Percentiles rank a stretch among this genome's conserved stretches.
phyloP scores from a whole-genome alignment of 2,329 filamentous ascomycete species.

The Penicillium sp. region DNA sequence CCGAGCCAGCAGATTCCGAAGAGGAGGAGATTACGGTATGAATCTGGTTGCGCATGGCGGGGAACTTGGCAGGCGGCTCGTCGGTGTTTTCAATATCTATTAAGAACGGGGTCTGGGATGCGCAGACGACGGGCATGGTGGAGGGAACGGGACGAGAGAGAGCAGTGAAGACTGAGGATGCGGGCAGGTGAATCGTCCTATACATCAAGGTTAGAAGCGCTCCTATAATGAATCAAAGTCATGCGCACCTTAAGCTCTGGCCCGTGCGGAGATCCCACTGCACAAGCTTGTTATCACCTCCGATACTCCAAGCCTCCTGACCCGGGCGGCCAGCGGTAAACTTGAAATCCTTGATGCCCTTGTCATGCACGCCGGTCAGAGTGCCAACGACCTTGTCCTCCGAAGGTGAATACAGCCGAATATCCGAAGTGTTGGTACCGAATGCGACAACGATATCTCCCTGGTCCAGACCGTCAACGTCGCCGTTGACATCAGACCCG shows the following conservation, averaged over 20 bases:
- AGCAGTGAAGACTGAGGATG: slow-evolving; percentile 38
- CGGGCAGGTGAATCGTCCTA: slow-evolving; percentile 46
- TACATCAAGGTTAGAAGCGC: slow-evolving; percentile 12
- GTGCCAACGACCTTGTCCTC: slow-evolving; percentile 48
- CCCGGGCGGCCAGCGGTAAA: slow-evolving; percentile 43
- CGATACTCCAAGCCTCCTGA: slow-evolving; percentile 53
- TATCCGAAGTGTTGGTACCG: slow-evolving; percentile 49
- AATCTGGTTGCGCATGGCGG: slow-evolving; percentile 51
- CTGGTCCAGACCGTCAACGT: slow-evolving; percentile 31
- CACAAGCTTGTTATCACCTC: slow-evolving; percentile 52
- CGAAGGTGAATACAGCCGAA: slow-evolving; percentile 50
- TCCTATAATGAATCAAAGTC: slow-evolving; percentile 5
- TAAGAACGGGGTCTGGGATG: slow-evolving; percentile 50
- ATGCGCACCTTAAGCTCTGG: slow-evolving; percentile 42
- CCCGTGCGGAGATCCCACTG: slow-evolving; percentile 52
- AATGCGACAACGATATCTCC: slow-evolving; percentile 50
- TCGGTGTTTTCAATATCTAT: slow-evolving; percentile 43
- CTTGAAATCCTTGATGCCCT: slow-evolving; percentile 51
- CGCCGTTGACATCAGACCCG: slow-evolving; percentile 42
- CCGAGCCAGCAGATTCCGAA: slow-evolving; percentile 31
- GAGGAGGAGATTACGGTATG: slow-evolving; percentile 48
- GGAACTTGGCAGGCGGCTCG: slow-evolving; percentile 42
- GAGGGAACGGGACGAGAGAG: slow-evolving; percentile 43
- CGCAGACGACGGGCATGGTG: slow-evolving; percentile 48
- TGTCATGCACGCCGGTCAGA: slow-evolving; percentile 48